phyloP scores from a whole-genome alignment of 257 asterid species.

The Primulina huaijiensis region DNA sequence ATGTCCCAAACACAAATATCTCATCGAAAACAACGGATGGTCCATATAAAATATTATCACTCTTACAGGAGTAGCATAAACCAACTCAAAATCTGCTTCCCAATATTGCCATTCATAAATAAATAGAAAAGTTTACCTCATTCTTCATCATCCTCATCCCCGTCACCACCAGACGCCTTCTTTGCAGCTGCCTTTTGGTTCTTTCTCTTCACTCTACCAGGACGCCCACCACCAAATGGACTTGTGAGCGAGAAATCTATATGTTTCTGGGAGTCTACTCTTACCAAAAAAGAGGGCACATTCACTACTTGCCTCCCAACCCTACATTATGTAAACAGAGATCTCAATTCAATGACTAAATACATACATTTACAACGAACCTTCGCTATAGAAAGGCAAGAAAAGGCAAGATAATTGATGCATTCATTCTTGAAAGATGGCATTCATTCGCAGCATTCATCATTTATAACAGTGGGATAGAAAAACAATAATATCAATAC shows the following conservation, averaged over 20 bases:
- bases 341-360: background rate
- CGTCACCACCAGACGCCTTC: slow-evolving; percentile 54
- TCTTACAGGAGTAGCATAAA: background rate
- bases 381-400: background rate
- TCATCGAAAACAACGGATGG: background rate
- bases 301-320: slow-evolving; percentile 60
- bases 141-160: slow-evolving; percentile 53
- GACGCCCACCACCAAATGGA: slow-evolving; percentile 58
- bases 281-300: slow-evolving; percentile 52
- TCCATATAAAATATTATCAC: background rate
- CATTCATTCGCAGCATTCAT: background rate
- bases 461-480: background rate
- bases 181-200: slow-evolving; percentile 53
- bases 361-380: background rate
- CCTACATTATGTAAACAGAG: slow-evolving; percentile 25
- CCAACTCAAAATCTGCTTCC: background rate
- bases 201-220: slow-evolving; percentile 61
- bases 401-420: background rate
- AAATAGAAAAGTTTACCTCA: slow-evolving; percentile 18
- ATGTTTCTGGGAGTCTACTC: slow-evolving; percentile 54
- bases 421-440: background rate
- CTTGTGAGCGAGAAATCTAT: slow-evolving; percentile 54
- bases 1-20: background rate
- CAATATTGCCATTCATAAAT: background rate
- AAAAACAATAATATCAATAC: no score